Evolutionary conservation across 1,139 yeast genomes (phyloP), one percentile per base, ranked within the genome.

Genomic region (Nadsonia commutata): DNA sequence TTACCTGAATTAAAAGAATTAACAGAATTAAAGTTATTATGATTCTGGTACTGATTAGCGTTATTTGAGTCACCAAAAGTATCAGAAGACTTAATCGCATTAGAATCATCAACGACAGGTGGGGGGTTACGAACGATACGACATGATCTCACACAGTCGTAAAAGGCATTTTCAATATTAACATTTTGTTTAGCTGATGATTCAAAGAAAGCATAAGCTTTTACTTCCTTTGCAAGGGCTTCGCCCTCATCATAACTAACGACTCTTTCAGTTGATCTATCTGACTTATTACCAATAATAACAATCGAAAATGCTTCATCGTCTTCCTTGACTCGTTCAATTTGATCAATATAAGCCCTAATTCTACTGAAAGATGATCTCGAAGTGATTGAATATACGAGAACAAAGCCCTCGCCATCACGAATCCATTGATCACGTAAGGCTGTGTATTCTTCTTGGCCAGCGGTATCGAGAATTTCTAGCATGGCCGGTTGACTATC

Each of bases 361-460:
- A 88, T 70, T 56, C 88, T 90, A 52, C 82, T 78, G 52, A 90
- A 73, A 7, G 95, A 82, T 53, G 80, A 78, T 49, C 84, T 80
- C 55, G 88, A 94, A 2, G 95, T 84, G 42, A 90, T 88, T 6
- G 93, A 79, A 61, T 88, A 90, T 9, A 90, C 97, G 48, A 90
- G 69, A 45, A 90, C 61, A 56, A 85, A 84, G 4, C 95, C 95
- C 62, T 86, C 95, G 41, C 96, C 96, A 17, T 94, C 84, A 50
- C 95, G 74, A 78, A 90, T 90, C 66, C 93, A 67, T 49, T 66
- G 93, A 63, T 90, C 97, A 56, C 97, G 73, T 90, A 90, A 80
- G 23, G 96, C 94, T 45, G 88, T 78, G 63, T 86, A 90, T 64
- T 90, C 97, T 64, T 90, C 98, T 68, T 88, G 97, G 39, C 98